Percentiles rank a stretch among this genome's conserved stretches.
phyloP scores from a whole-genome alignment of 192 early-diverging fungal genomes.

The Gamsiella multidivaricata region DNA sequence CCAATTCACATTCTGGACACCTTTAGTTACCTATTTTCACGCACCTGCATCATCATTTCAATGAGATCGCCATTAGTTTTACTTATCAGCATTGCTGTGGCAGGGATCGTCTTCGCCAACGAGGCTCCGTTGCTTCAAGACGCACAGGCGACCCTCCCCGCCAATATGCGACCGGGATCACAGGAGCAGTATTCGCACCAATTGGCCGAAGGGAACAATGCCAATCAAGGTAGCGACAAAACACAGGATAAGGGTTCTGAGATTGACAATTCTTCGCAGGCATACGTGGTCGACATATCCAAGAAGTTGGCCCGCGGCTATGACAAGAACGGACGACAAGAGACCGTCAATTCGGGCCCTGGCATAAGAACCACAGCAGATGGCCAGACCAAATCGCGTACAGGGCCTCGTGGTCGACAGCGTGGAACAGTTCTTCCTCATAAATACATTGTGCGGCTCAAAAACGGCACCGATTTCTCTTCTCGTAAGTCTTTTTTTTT shows the following conservation, averaged over 20 bases:
- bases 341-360: slow-evolving; percentile 45
- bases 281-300: slow-evolving; percentile 24
- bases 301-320: slow-evolving; percentile 38
- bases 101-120: slow-evolving; percentile 5
- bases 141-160: background rate
- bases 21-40: too few species aligned
- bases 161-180: background rate
- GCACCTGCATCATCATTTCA: too few species aligned
- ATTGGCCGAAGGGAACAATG: background rate
- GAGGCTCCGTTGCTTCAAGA: background rate
- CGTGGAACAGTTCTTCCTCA: slow-evolving; percentile 43
- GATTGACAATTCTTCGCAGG: background rate
- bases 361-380: slow-evolving; percentile 30
- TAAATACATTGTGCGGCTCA: slow-evolving; percentile 45
- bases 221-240: background rate
- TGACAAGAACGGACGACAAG: slow-evolving; percentile 37
- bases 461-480: slow-evolving; percentile 35
- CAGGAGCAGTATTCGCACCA: background rate
- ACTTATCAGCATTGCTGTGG: slow-evolving; percentile 34
- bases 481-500: slow-evolving; percentile 21
- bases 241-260: background rate
- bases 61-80: slow-evolving; percentile 40
- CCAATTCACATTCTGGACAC: too few species aligned
- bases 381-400: slow-evolving; percentile 26
- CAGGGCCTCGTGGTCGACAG: slow-evolving; percentile 43